These are phyloP conservation scores for Penicillium sp. DNA, from an alignment of 2,329 filamentous ascomycete species.

Conservation along the genomic window DNA sequence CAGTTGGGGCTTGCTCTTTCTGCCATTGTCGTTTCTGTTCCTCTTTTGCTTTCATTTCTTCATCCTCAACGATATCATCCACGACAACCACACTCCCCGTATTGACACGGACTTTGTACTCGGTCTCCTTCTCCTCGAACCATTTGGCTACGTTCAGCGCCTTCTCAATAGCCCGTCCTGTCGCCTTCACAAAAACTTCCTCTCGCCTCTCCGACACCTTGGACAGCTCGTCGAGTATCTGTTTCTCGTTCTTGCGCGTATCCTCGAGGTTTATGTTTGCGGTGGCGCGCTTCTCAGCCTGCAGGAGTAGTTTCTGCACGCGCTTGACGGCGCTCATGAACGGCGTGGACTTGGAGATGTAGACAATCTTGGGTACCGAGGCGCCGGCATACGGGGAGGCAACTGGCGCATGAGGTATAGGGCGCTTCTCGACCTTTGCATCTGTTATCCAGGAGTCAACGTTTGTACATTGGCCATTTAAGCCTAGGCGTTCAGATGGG, in stretches of 20 bases:
- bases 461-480: not conserved
- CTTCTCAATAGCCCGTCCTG: conserved; percentile 58
- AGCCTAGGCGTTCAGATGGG: not conserved
- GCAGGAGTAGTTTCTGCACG: conserved; percentile 53
- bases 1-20: conserved; percentile 12
- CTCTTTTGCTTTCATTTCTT: conserved; percentile 29
- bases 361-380: conserved; percentile 53
- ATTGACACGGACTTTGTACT: conserved; percentile 51
- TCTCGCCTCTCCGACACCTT: conserved; percentile 43
- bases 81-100: conserved; percentile 58
- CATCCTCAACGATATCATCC: conserved; percentile 56
- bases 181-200: conserved; percentile 58
- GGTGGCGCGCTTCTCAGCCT: conserved; percentile 53
- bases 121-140: conserved; percentile 53
- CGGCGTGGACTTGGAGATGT: conserved; percentile 54
- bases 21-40: conserved; percentile 21
- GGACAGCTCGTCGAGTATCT: conserved; percentile 32
- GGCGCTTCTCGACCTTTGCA: conserved; percentile 53
- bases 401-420: conserved; percentile 56
- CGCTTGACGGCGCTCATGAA: conserved; percentile 61
- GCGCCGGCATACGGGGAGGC: conserved; percentile 53
- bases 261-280: conserved; percentile 39
- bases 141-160: conserved; percentile 54
- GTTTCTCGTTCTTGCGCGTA: conserved; percentile 30
- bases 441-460: conserved; percentile 32